Base-by-base conservation (phyloP, 768 basidiomycete species). In the Cyclocybe aegerita region DNA sequence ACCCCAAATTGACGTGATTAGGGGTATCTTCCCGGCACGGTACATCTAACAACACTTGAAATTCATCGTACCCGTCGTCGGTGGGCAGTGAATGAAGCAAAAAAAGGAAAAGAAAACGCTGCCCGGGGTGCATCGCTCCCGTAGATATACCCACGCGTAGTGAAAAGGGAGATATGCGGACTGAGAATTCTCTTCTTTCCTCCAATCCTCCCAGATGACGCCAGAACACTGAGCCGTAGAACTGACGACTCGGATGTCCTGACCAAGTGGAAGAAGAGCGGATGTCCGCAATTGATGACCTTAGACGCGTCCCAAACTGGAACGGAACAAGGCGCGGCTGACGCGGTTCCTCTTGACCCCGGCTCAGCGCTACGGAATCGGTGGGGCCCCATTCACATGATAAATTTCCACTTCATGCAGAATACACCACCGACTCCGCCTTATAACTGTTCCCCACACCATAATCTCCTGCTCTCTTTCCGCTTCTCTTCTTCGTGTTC, bases 311-410 rank as follows among this genome's bases (percentile, higher is more conserved):
- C 55, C 38, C 43, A 35, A 44, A 45, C 49, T 46, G 50, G 48
- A 42, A 52, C 53, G 56, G 58, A 59, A 53, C 52, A 60, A 46
- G 39, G 14, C 40, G 51, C 55, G 57, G 57, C 59, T 62, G 55
- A 58, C 54, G 42, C 53, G 38, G 46, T 52, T 49, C 55, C 44
- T 50, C 53, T 48, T 50, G 53, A 38, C 52, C 52, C 57, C 57
- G 58, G 50, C 49, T 40, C 37, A 55, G 49, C 35, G 49, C 33
- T 41, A 34, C 49, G 51, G 52, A 36, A 40, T 46, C 49, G 56
- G 41, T 37, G 48, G 49, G 54, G 29, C 50, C 29, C 55, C 43
- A 62, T 66, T 66, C 65, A 66, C 63, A 66, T 66, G 65, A 60
- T 60, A 63, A 53, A 50, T 52, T 41, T 43, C 52, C 43, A 50